These are phyloP conservation scores for Salmacisia buchloeana DNA, from an alignment of 1,284 basidiomycete species.

Conservation along the genomic window DNA sequence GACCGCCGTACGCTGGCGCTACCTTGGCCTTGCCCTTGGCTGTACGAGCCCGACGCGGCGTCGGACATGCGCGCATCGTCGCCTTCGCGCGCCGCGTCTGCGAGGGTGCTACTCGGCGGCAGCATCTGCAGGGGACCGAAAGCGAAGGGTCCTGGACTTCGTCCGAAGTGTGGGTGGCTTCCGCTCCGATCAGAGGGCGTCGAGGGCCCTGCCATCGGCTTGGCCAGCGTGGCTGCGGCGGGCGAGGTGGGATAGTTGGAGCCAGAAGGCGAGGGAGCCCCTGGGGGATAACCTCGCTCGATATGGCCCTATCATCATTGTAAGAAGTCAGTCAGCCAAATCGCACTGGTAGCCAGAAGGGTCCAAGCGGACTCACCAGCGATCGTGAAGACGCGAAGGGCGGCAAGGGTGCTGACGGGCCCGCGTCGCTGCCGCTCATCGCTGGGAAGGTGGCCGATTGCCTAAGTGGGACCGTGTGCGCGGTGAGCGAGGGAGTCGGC, in stretches of 20 bases:
- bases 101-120: neutral
- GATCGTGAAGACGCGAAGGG: neutral
- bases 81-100: neutral
- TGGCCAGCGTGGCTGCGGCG: neutral
- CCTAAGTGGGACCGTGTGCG: neutral
- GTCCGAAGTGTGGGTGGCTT: neutral
- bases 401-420: neutral
- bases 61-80: conserved; percentile 1
- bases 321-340: too few species aligned
- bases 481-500: too few species aligned
- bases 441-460: neutral
- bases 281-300: neutral
- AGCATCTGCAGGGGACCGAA: neutral
- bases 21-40: too few species aligned
- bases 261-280: neutral
- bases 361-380: neutral
- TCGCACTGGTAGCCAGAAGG: too few species aligned
- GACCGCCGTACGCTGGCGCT: too few species aligned
- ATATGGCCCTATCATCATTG: too few species aligned
- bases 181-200: neutral
- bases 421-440: neutral
- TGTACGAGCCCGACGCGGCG: too few species aligned
- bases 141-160: neutral
- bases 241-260: neutral
- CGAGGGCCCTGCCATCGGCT: neutral